Conservation (phyloP, 129 eudicot genomes). For the Solidago caesia region DNA sequence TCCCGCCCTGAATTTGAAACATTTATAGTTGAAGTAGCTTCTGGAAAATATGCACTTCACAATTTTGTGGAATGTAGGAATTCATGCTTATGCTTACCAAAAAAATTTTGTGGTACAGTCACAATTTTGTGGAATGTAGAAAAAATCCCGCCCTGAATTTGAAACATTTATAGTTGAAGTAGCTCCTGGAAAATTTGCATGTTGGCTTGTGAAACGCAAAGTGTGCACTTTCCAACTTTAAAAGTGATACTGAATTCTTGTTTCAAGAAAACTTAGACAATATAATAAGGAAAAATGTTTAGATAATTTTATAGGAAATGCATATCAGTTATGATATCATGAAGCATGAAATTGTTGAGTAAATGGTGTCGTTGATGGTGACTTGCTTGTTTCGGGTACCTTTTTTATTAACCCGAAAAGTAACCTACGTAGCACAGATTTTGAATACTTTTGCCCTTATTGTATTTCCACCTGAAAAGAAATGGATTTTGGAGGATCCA, state of each 20-base stretch:
- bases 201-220: neutral
- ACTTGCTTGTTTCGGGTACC: neutral
- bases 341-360: neutral
- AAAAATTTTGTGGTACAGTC: too few species aligned
- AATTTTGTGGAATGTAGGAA: neutral
- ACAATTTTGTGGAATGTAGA: too few species aligned
- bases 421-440: neutral
- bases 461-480: neutral
- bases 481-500: neutral
- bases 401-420: neutral
- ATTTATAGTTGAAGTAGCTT: constrained; percentile 5
- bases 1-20: neutral
- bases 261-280: neutral
- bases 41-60: neutral
- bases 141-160: too few species aligned
- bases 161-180: too few species aligned
- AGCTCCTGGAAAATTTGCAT: too few species aligned
- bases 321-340: neutral
- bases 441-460: neutral
- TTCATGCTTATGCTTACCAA: neutral
- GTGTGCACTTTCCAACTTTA: neutral
- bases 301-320: neutral
- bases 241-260: neutral
- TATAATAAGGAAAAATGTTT: neutral
- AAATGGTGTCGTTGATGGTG: neutral